Evolutionary conservation across 1,139 yeast species (phyloP).

Genomic region (Yamadazyma kanchanaburiensis): DNA sequence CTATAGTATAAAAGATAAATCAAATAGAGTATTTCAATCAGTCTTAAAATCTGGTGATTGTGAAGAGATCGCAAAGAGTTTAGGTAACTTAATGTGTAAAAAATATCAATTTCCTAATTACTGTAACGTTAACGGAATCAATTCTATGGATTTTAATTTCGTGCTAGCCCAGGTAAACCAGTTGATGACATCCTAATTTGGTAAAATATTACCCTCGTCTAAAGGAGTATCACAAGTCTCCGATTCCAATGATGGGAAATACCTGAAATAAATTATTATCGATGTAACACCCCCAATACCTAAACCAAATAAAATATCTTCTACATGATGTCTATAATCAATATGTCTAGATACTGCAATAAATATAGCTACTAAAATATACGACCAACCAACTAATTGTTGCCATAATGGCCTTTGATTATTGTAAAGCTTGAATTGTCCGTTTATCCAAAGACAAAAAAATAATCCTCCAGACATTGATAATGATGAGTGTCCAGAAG

Average conservation of each 20-base stretch:
- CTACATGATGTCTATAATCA: slow-evolving; percentile 45
- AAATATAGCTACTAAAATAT: slow-evolving; percentile 31
- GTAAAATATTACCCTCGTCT: slow-evolving; percentile 6
- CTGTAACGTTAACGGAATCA: slow-evolving; percentile 12
- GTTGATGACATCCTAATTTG: slow-evolving; percentile 5
- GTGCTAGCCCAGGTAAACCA: slow-evolving; percentile 8
- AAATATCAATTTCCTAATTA: slow-evolving; percentile 13
- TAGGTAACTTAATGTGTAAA: slow-evolving; percentile 11
- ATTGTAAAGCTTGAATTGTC: slow-evolving; percentile 25
- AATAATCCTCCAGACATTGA: slow-evolving; percentile 39
- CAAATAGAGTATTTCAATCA: slow-evolving; percentile 8
- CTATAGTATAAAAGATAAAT: slow-evolving; percentile 11
- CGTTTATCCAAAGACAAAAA: slow-evolving; percentile 39
- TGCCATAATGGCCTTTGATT: slow-evolving; percentile 9
- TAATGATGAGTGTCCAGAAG: slow-evolving; percentile 45
- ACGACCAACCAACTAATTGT: slow-evolving; percentile 17
- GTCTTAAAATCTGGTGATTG: slow-evolving; percentile 10
- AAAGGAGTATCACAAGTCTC: slow-evolving; percentile 7
- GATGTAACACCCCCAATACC: slow-evolving; percentile 24
- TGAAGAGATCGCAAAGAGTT: slow-evolving; percentile 12
- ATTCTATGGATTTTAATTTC: slow-evolving; percentile 10
- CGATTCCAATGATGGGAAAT: slow-evolving; percentile 10
- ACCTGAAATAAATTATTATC: slow-evolving; percentile 23
- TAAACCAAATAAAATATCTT: slow-evolving; percentile 38
- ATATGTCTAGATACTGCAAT: slow-evolving; percentile 39